A percentile compares a stretch with the other conserved stretches of the same genome.
Conservation (phyloP, 495 filamentous ascomycete genomes). For the Penicillium pulvis region DNA sequence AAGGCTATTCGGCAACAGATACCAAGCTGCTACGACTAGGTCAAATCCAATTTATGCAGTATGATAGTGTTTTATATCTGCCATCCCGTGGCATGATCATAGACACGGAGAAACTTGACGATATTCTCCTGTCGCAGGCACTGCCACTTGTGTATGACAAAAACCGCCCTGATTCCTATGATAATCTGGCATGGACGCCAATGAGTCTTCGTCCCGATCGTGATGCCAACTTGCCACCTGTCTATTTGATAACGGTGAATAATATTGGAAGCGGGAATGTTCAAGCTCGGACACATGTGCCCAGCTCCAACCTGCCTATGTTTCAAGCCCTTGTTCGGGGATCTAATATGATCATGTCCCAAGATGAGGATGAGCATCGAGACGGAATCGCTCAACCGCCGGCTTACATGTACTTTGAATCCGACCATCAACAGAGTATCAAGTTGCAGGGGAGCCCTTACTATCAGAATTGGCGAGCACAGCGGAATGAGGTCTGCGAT, state of each 20-base stretch:
- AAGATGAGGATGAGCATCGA: conserved; percentile 10
- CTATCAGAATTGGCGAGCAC: conserved; percentile 44
- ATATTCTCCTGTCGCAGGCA: conserved; percentile 38
- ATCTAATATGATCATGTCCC: conserved; percentile 22
- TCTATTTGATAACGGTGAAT: conserved; percentile 48
- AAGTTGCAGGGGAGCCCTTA: conserved; percentile 39
- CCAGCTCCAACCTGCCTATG: conserved; percentile 38
- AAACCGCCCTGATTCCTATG: conserved; percentile 40
- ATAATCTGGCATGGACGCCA: conserved; percentile 49
- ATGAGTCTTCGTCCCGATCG: conserved; percentile 42
- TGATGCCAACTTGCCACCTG: conserved; percentile 37
- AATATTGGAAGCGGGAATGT: conserved; percentile 37
- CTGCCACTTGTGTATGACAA: conserved; percentile 41
- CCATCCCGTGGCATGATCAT: conserved; percentile 44
- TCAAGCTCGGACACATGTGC: conserved; percentile 47
- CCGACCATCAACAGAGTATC: conserved; percentile 40
- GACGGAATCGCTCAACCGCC: conserved; percentile 26
- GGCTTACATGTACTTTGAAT: conserved; percentile 48
- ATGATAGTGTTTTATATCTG: conserved; percentile 48
- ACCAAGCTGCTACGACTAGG: conserved; percentile 46
- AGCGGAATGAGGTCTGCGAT: conserved; percentile 39
- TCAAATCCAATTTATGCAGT: conserved; percentile 52
- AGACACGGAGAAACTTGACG: conserved; percentile 42
- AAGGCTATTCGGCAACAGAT: conserved; percentile 41
- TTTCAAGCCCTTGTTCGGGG: conserved; percentile 41